Base-by-base conservation (phyloP, 371 early-diverging fungal genomes). In the Rhizopus microsporus region DNA sequence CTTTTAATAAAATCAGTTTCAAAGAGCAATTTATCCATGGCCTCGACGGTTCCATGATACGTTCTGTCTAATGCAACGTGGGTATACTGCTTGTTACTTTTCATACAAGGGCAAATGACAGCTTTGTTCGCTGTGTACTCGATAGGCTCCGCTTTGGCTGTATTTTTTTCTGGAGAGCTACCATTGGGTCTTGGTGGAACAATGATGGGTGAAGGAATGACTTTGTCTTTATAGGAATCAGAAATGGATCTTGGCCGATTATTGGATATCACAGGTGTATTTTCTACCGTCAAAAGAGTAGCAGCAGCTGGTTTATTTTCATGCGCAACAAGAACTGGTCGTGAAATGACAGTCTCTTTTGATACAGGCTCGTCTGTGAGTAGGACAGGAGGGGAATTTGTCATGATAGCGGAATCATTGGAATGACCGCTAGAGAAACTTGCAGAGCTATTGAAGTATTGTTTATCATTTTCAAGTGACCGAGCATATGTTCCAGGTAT, bases 51-150 rank as follows among this genome's bases (percentile, higher is more conserved):
- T 5, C 81, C 77, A 0, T 67, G 63, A 35, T 72, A 81, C 0
- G 56, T 74, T 53, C 76, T 71, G 17, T 73, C 68, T 57, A 83
- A 48, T 37, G 67, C 78, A 12, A 67, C 33, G 46, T 61, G 69
- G 12, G 63, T 37, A 38, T 76, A 77, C 51, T 81, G 83, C 35
- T 74, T 60, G 5, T 64, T 67, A 8, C 71, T 68, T 29, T 71
- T 71, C 32, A 65, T 67, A 51, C 83, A 83, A 15, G 66, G 71
- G 46, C 83, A 83, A 0, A 55, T 59, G 37, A 54, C 51, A 30
- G 59, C 51, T 12, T 59, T 61, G 7, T 16, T 10, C 12, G 33
- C 33, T 16, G 17, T 1, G 46, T 17, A 39, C 10, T 45, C 31
- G 16, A 16, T 45, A 45, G 34, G 23, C 5, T 33, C 40, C 8